These are phyloP conservation scores for Nematodospora anomalae DNA, from an alignment of 1,139 yeast genomes.

Conservation along the genomic window DNA sequence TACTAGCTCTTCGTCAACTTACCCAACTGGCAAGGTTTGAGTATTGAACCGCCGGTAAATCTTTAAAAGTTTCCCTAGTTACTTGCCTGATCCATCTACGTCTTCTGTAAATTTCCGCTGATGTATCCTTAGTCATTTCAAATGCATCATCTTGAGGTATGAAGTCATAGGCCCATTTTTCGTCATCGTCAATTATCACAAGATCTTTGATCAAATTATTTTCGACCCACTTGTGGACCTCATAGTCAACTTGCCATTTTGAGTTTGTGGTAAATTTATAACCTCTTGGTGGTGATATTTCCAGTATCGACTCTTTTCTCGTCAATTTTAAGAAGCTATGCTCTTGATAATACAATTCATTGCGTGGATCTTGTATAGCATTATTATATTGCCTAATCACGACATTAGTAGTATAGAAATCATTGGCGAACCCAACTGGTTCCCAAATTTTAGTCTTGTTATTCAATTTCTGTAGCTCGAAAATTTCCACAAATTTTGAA, in stretches of 20 bases:
- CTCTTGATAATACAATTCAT: conserved; percentile 10
- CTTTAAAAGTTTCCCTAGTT: conserved; percentile 11
- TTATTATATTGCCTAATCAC: conserved; percentile 24
- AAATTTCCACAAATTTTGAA: conserved; percentile 51
- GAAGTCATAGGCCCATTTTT: conserved; percentile 84
- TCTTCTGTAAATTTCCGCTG: conserved; percentile 38
- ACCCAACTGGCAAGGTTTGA: conserved; percentile 12
- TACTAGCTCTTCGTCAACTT: conserved; percentile 1
- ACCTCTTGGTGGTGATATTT: conserved; percentile 54
- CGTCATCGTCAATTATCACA: conserved; percentile 62
- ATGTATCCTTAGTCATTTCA: conserved; percentile 9
- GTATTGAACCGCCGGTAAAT: conserved; percentile 6
- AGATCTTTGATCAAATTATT: conserved; percentile 49
- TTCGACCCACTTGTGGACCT: conserved; percentile 59
- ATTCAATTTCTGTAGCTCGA: conserved; percentile 65
- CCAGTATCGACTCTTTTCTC: conserved; percentile 22
- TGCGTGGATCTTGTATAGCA: too few species aligned
- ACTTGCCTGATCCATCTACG: conserved; percentile 49
- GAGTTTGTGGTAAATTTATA: conserved; percentile 49
- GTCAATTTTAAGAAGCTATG: conserved; percentile 11
- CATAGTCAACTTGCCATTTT: conserved; percentile 62
- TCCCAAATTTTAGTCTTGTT: conserved; percentile 58
- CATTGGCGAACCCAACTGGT: conserved; percentile 53
- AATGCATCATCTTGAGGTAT: conserved; percentile 7
- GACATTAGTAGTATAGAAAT: conserved; percentile 49